These are phyloP conservation scores for Rosa hybrid DNA, from an alignment of 331 rosid genomes.

Conservation along the genomic window DNA sequence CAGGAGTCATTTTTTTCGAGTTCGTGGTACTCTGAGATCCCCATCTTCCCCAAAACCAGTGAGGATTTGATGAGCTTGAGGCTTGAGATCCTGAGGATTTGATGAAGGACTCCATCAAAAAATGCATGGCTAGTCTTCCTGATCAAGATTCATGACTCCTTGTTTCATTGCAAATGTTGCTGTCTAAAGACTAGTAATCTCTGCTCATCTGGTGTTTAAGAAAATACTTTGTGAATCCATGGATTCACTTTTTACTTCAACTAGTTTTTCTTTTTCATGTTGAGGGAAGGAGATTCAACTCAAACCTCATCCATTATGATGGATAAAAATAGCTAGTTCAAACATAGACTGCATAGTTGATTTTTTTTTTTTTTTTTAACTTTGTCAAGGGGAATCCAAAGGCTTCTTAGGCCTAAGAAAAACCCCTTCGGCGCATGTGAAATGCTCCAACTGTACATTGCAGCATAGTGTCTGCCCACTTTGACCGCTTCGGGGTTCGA, in stretches of 20 bases:
- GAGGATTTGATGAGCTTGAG: neutral
- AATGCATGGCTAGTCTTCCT: neutral
- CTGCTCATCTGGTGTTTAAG: neutral
- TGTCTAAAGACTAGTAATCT: neutral
- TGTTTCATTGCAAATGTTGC: neutral
- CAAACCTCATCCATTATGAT: neutral
- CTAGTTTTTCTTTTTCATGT: neutral
- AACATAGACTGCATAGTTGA: no score
- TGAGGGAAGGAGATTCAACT: neutral
- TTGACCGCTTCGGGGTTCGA: no score
- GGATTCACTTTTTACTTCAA: neutral
- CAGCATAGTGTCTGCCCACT: no score
- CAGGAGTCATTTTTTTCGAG: neutral
- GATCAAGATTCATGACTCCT: neutral
- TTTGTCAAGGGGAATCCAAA: no score
- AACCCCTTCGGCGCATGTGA: no score
- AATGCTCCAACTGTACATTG: no score
- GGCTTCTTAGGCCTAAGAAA: no score
- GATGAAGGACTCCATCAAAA: neutral
- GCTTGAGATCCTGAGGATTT: neutral
- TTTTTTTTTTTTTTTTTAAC: no score
- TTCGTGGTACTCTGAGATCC: neutral
- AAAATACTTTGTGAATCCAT: neutral
- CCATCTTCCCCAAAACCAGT: neutral
- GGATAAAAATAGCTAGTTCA: neutral